Evolutionary conservation across 352 stramenopile genomes (phyloP).

Genomic region (Pythium aquatile): DNA sequence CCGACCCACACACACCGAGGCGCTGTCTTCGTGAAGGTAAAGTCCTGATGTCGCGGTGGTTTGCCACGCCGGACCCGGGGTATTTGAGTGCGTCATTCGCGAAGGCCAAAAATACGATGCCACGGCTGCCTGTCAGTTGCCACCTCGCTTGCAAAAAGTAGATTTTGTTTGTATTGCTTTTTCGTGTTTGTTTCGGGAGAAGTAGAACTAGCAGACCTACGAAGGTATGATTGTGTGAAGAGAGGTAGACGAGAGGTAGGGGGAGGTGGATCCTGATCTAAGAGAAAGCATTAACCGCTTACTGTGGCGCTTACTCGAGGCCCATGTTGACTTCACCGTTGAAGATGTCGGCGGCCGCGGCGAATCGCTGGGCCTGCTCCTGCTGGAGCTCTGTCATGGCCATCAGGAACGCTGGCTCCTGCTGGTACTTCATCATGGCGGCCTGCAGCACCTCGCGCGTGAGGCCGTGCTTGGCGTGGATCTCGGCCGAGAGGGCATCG

Average conservation of each 20-base stretch:
- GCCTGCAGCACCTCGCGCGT: conserved; percentile 85
- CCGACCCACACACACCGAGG: background rate
- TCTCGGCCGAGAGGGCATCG: conserved; percentile 79
- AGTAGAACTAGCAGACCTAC: background rate
- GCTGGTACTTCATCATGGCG: conserved; percentile 92
- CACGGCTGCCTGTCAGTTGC: background rate
- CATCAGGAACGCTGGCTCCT: conserved; percentile 85
- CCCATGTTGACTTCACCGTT: conserved; percentile 90
- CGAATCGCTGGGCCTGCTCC: conserved; percentile 83
- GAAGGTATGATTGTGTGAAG: background rate
- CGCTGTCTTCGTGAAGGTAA: background rate
- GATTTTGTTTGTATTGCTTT: conserved; percentile 9
- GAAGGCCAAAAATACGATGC: conserved; percentile 3
- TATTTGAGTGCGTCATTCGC: background rate
- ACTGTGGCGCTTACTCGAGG: conserved; percentile 54
- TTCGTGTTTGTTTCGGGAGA: conserved; percentile 2
- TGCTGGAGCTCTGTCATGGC: conserved; percentile 87
- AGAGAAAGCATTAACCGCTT: conserved; percentile 10
- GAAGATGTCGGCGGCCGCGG: conserved; percentile 78
- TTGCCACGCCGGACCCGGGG: background rate
- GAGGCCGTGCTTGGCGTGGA: conserved; percentile 86
- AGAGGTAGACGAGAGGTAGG: conserved; percentile 1
- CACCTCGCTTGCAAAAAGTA: background rate
- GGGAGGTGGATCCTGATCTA: conserved; percentile 15
- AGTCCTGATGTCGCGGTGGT: background rate